Evolutionary conservation across 2,329 filamentous ascomycete species (phyloP), one percentile per base, ranked within the genome.

Genomic region (Phoma sp.): DNA sequence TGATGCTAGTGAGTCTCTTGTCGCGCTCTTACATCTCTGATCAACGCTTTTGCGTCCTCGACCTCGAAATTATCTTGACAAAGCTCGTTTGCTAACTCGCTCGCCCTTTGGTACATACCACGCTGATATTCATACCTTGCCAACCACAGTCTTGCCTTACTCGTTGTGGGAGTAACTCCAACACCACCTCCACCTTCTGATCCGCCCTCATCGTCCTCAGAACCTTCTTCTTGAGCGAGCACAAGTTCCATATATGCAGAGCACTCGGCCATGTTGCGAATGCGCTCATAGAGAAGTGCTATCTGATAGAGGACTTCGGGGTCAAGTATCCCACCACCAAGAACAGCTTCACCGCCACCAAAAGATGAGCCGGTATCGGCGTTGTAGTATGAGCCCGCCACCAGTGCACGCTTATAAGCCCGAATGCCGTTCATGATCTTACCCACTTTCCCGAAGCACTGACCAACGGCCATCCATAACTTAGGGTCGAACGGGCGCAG

Each of bases 381-480:
- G 59, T 95, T 90, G 70, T 93, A 93, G 72, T 93, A 93, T 46
- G 89, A 91, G 48, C 96, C 92, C 1, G 93, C 92, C 1, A 95
- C 85, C 7, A 99, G 79, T 0, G 95, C 95, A 33, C 95, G 89
- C 72, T 99, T 99, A 65, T 96, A 86, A 0, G 95, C 91, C 68
- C 96, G 95, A 74, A 99, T 97, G 27, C 91, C 93, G 65, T 97
- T 93, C n/a, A 87, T 83, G 45, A 91, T 82, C 49, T 93, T 87
- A 47, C 88, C 89, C 83, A 97, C 96, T 71, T 93, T 93, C 58
- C 93, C 89, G 60, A 96, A 87, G 71, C 93, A 97, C 30, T 90
- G 90, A 8, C 91, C 95, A 4, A 99, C 92, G 0, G 95, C 95
- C 79, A 95, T 89, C 95, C 95, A 99, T 90, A 99, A 96, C 75